Conservation (phyloP, 2,329 filamentous ascomycete genomes). For the Epichloe gansuensis region DNA sequence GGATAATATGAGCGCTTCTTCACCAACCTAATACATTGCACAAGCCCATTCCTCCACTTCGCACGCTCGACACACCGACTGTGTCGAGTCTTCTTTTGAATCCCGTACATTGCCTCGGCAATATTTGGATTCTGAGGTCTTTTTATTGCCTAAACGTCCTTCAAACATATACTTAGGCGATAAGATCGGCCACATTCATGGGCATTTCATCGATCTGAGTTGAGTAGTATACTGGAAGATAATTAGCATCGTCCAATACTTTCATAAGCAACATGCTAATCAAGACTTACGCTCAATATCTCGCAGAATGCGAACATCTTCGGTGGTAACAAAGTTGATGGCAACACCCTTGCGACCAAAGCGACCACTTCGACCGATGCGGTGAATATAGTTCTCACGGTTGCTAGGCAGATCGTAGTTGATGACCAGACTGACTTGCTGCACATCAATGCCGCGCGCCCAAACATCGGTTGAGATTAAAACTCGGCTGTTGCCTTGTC, state of each 20-base stretch:
- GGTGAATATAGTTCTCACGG: conserved; percentile 99
- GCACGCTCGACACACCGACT: not conserved
- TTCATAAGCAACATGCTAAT: not conserved
- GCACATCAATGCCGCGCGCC: conserved; percentile 96
- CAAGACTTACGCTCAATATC: conserved; percentile 77
- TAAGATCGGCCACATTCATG: conserved; percentile 71
- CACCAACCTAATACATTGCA: conserved; percentile 7
- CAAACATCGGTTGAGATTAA: conserved; percentile 96
- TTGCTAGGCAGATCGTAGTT: conserved; percentile 98
- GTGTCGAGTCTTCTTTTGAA: not conserved
- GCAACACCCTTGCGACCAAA: conserved; percentile 98
- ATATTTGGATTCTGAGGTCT: not conserved
- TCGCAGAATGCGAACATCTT: conserved; percentile 91
- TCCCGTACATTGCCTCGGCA: not conserved
- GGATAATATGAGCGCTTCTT: not conserved
- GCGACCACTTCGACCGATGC: conserved; percentile 87
- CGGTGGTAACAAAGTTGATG: conserved; percentile 98
- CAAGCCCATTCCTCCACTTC: conserved; percentile 10
- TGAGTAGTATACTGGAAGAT: conserved; percentile 66
- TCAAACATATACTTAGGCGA: conserved; percentile 26
- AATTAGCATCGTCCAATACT: conserved; percentile 20
- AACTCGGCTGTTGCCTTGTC: conserved; percentile 89
- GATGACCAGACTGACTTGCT: conserved; percentile 96
- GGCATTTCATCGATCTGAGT: conserved; percentile 98
- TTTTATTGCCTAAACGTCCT: not conserved